Base-by-base conservation (phyloP, 345 rosid genomes). In the Raphanus raphanistrum region DNA sequence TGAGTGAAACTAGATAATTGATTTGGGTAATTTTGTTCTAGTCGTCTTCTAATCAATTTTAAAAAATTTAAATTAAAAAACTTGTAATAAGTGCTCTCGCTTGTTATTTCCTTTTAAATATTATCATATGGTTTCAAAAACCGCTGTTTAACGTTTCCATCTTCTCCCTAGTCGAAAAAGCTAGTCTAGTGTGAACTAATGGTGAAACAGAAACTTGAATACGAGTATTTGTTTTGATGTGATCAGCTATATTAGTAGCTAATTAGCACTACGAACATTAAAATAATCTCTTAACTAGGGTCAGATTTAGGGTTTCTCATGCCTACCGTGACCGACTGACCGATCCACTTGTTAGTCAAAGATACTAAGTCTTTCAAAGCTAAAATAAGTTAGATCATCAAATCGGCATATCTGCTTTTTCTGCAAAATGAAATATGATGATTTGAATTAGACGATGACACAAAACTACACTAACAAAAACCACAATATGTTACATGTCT, bases 311-410 rank as follows among this genome's bases (percentile, higher is more conserved):
- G 66, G 60, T 63, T 10, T 55, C 64, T 38, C 76, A 71, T 54
- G 76, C 71, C 71, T 63, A 71, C 43, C 41, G 31, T 76, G 70
- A 76, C 73, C 50, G 57, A 26, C 63, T 70, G 75, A 77, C 71
- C 71, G 71, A 71, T 70, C 65, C 75, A 63, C 80, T 70, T 76
- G 71, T 52, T 54, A 70, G 66, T 63, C 80, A 70, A 70, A 77
- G 28, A 63, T 70, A 27, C 9, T 6, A 68, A 68, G 48, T 41
- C 43, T 9, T 38, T 29, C 6, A 65, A 58, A 4, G 6, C 32
- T 6, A 36, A 36, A 66, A 59, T 29, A 17, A 16, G 48, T 11
- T 43, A 29, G n/a, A 43, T 1, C 26, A 75, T 59, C 33, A 58
- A 54, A 64, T 21, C 29, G 28, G 27, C 36, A 62, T 63, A 8